A percentile compares a stretch with the other conserved stretches of the same genome.
Conservation (phyloP, 208 protist genomes). For the Leishmania braziliensis region DNA sequence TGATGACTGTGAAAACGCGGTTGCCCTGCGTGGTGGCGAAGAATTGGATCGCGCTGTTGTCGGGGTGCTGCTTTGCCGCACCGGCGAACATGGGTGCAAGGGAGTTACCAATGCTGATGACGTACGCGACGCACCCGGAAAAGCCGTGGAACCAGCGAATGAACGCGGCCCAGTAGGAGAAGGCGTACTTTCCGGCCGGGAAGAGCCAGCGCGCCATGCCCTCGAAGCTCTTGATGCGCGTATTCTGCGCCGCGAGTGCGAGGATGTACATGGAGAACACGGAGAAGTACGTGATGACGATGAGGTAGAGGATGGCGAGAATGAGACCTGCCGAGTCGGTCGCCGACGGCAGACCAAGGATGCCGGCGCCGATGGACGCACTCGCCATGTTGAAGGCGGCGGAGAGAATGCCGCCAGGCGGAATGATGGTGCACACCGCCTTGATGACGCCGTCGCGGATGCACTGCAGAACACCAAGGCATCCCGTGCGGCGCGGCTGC, state of each 20-base stretch:
- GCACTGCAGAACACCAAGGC: background rate
- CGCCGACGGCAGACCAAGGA: constrained; percentile 48
- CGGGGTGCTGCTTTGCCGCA: constrained; percentile 13
- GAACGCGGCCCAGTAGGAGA: constrained; percentile 45
- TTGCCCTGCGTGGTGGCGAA: constrained; percentile 24
- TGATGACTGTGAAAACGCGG: constrained; percentile 34
- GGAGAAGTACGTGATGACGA: constrained; percentile 47
- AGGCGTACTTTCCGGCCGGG: constrained; percentile 24
- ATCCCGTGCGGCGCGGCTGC: constrained; percentile 1
- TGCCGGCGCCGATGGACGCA: constrained; percentile 42
- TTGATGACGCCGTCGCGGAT: background rate
- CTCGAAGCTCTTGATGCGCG: constrained; percentile 45
- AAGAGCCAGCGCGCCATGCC: constrained; percentile 40
- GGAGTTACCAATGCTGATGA: constrained; percentile 43
- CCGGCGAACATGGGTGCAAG: constrained; percentile 35
- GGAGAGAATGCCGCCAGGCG: constrained; percentile 39
- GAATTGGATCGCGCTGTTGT: constrained; percentile 30
- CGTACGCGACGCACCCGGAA: constrained; percentile 34
- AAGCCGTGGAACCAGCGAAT: constrained; percentile 42
- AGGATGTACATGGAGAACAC: constrained; percentile 47
- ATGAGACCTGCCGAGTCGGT: constrained; percentile 39
- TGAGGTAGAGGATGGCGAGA: constrained; percentile 33
- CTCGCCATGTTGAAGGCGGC: constrained; percentile 42
- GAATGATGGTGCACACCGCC: constrained; percentile 23
- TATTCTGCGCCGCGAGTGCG: constrained; percentile 35